Evolutionary conservation across 2,329 filamentous ascomycete species (phyloP), one percentile per base, ranked within the genome.

Genomic region (Epichloe sylvatica): DNA sequence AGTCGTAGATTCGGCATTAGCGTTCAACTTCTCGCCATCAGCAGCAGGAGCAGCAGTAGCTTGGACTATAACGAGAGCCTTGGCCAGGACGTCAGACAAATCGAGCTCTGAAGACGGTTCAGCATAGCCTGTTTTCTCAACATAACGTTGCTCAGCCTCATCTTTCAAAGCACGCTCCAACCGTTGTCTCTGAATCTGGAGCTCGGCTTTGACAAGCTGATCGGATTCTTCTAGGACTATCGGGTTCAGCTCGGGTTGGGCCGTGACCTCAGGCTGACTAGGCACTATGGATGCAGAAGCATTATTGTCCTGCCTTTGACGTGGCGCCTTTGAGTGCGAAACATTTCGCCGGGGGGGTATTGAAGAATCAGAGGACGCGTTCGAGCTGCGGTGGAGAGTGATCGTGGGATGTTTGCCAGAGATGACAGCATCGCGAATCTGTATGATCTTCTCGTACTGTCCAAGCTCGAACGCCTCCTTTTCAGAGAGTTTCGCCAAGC

Each of bases 151-250:
- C 52, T 91, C 85, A 57, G 85, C 68, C 65, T 94, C 84, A 48
- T 94, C 84, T 64, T 79, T 82, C 58, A 97, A 67, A 36, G 74
- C 70, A 56, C 82, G 80, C 67, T 97, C 92, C 59, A 96, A 72
- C 55, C 84, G 80, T 66, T 90, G 81, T 54, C 91, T 81, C 67
- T 88, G 86, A 54, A 91, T 68, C 62, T 84, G 80, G 53, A 87
- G 71, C 67, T 94, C 88, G 61, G 88, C 87, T 68, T 81, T 84
- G 62, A 92, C 80, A 57, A 94, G 73, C 62, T 86, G 81, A 62
- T 88, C 84, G 57, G 89, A 90, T 67, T 95, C 95, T 62, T 86
- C 83, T 65, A 94, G 75, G 57, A 94, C 75, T 53, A 94, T 81
- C 46, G 88, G 86, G 64, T 94, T 80, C 68, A 92, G 85, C 65